These are phyloP conservation scores for Magnolia changhungtana DNA, from an alignment of 164 flowering plant genomes.

Conservation along the genomic window DNA sequence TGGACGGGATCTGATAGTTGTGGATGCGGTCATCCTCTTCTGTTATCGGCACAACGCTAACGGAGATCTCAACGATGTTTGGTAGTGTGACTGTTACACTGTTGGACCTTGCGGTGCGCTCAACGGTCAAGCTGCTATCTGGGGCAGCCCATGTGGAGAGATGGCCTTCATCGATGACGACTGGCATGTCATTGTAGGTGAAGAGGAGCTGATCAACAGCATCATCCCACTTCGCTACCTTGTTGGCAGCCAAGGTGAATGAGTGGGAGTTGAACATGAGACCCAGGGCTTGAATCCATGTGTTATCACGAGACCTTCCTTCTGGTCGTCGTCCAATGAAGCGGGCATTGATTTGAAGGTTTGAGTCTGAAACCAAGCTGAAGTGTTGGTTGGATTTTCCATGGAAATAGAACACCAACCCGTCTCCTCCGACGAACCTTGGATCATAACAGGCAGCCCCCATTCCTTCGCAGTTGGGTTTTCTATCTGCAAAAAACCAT, in stretches of 20 bases:
- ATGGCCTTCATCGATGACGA: conserved; percentile 11
- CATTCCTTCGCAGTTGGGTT: conserved; percentile 30
- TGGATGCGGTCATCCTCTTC: conserved; percentile 33
- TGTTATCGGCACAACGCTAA: conserved; percentile 26
- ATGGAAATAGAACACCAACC: conserved; percentile 42
- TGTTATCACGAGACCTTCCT: conserved; percentile 34
- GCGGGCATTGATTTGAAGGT: conserved; percentile 40
- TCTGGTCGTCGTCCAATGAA: conserved; percentile 40
- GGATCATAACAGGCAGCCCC: conserved; percentile 46
- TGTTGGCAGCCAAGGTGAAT: conserved; percentile 29
- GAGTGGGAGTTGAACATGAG: conserved; percentile 28
- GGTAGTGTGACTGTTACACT: conserved; percentile 17
- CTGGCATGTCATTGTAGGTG: conserved; percentile 22
- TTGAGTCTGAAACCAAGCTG: conserved; percentile 35
- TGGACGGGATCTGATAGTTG: conserved; percentile 31
- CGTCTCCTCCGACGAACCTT: conserved; percentile 43
- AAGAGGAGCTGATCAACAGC: conserved; percentile 25
- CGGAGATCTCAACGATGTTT: conserved; percentile 18
- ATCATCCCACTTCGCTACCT: conserved; percentile 32
- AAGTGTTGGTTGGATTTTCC: conserved; percentile 29
- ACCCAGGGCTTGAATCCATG: conserved; percentile 45
- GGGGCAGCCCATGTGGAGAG: conserved; percentile 24
- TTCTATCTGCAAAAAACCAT: conserved; percentile 19
- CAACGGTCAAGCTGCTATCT: conserved; percentile 10
- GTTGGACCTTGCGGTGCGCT: conserved; percentile 20